phyloP scores from a whole-genome alignment of 2,329 filamentous ascomycete genomes.

The Clarireedia paspali region DNA sequence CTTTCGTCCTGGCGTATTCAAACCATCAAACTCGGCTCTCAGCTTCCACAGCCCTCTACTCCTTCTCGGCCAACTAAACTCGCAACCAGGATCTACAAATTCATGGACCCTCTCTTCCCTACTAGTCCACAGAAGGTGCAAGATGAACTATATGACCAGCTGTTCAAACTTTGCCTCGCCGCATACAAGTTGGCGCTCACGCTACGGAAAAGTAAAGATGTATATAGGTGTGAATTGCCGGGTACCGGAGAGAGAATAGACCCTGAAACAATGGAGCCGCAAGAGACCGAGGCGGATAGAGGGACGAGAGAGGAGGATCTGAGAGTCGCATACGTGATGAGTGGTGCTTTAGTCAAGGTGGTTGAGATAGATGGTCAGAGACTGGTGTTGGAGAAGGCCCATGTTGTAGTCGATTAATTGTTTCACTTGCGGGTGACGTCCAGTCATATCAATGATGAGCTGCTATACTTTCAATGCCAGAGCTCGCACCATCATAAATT shows the following conservation, averaged over 20 bases:
- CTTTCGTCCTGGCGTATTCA: conserved; percentile 9
- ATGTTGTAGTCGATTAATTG: not conserved
- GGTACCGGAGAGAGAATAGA: not conserved
- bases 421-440: too few relatives aligned
- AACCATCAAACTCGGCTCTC: conserved; percentile 2
- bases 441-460: too few relatives aligned
- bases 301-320: not conserved
- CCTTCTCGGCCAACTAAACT: not conserved
- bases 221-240: not conserved
- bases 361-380: not conserved
- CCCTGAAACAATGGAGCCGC: conserved; percentile 1
- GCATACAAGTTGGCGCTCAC: not conserved
- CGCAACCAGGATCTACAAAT: not conserved
- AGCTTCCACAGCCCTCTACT: not conserved
- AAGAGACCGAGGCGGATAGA: not conserved
- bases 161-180: not conserved
- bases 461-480: too few relatives aligned
- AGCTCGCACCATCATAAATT: too few relatives aligned
- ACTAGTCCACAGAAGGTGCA: not conserved
- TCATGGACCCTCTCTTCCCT: not conserved
- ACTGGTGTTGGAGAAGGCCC: not conserved
- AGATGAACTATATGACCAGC: not conserved
- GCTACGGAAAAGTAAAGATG: not conserved
- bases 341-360: not conserved
- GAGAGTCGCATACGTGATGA: not conserved